Evolutionary conservation across 495 filamentous ascomycete species (phyloP), one percentile per base, ranked within the genome.

Genomic region (Lepidopterella palustris): DNA sequence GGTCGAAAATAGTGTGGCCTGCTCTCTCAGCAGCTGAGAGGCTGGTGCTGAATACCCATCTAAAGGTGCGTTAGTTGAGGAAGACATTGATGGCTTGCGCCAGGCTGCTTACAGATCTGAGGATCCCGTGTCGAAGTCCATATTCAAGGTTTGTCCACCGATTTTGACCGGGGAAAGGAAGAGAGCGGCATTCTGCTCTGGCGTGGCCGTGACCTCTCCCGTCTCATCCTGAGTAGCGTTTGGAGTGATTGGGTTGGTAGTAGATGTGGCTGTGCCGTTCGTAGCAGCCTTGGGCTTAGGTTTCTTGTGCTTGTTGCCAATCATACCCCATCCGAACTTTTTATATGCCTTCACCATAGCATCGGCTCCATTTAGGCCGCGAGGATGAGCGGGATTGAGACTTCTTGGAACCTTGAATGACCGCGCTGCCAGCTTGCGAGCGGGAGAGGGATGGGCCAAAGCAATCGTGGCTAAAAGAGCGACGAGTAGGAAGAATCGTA

Each of bases 41-140:
- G 48, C 77, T 67, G 4, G 83, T 83, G 77, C 82, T 90, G 74
- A 92, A 87, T 28, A 92, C 82, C 90, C 90, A 95, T 59, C 81
- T 83, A 39, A 31, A 15, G 10, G 39, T 18, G 23, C 13, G 27
- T 54, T 32, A 54, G 27, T 32, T 6, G 27, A 35, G 27, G 5
- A 21, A 15, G 31, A 35, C 35, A 3, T 40, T 45, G 18, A 45
- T 3, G 9, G 5, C 28, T 0, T 49, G 8, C 53, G 42, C 42
- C 21, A 59, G 18, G 26, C 75, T 32, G 81, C 87, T 73, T 83
- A 90, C 74, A 95, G 75, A 70, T 93, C 89, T 15, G 89, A 81
- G 4, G 87, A 90, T 54, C 90, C 90, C 18, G 88, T 88, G 71
- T 95, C 90, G 70, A 95, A 89, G 65, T 91, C 82, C 68, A 95